Conservation (phyloP, 2,329 filamentous ascomycete genomes). For the Lasiodiplodia hormozganensis region DNA sequence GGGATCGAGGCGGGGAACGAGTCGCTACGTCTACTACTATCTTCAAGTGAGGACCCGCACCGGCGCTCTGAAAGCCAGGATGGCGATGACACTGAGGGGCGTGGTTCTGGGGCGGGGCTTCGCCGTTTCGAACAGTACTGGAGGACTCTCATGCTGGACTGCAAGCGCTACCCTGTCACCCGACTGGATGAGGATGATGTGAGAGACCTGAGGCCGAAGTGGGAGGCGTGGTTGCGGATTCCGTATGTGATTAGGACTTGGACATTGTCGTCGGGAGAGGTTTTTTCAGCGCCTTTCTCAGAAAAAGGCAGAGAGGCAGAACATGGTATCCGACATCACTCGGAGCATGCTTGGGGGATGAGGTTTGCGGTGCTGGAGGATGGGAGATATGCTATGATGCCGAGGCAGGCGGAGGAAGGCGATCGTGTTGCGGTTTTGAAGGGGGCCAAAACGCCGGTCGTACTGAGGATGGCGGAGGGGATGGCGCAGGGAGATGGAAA, state of each 20-base stretch:
- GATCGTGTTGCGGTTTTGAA: conserved; percentile 12
- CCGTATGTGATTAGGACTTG: no score
- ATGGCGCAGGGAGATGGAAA: neutral
- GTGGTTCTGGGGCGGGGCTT: no score
- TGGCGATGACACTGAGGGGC: no score
- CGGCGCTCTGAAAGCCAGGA: no score
- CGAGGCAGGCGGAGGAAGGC: neutral
- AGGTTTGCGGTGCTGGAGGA: neutral
- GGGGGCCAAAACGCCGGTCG: conserved; percentile 15
- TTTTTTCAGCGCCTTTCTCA: no score
- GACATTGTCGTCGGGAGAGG: neutral
- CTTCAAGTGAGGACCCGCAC: neutral
- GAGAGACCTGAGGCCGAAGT: conserved; percentile 41
- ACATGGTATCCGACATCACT: no score
- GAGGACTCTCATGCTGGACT: conserved; percentile 19
- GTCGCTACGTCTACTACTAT: neutral
- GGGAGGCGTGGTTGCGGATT: neutral
- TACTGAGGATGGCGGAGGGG: conserved; percentile 1
- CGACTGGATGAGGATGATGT: conserved; percentile 47
- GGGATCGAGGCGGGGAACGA: neutral
- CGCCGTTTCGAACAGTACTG: conserved; percentile 9
- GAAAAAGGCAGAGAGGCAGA: no score
- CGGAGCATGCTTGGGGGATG: neutral
- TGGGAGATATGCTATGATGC: conserved; percentile 14
- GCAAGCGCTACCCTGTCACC: neutral